A percentile compares a stretch with the other conserved stretches of the same genome.
phyloP scores from a whole-genome alignment of 345 rosid species.

The Eucalyptus shirleyi region DNA sequence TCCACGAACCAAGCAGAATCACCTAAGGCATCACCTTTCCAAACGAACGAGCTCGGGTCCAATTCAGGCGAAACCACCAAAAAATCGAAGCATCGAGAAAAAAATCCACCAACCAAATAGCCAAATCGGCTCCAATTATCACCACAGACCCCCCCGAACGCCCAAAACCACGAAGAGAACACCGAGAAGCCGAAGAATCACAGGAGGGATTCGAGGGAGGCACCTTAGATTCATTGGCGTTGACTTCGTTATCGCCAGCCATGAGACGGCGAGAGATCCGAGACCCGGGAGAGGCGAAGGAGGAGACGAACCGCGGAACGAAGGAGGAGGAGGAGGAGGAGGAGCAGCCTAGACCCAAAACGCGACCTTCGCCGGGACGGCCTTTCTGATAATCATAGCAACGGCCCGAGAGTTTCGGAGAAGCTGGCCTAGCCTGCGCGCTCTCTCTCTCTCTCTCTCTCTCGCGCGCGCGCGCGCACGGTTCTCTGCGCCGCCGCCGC shows the following conservation, averaged over 20 bases:
- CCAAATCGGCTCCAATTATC: neutral
- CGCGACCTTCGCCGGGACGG: neutral
- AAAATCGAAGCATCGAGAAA: neutral
- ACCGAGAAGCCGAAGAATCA: neutral
- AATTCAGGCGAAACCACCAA: neutral
- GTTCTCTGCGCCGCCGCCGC: neutral
- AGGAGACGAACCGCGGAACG: neutral
- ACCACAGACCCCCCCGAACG: neutral
- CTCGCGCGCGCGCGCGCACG: neutral
- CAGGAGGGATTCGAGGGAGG: neutral
- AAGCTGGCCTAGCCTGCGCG: neutral
- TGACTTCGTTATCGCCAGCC: constrained; percentile 89
- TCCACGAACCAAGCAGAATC: neutral
- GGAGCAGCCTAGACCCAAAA: neutral
- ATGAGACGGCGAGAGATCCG: constrained; percentile 4
- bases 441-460: neutral
- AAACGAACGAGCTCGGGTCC: neutral
- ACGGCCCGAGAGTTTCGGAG: neutral
- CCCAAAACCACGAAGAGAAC: neutral
- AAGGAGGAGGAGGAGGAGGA: neutral
- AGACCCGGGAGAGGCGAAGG: neutral
- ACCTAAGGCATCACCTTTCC: neutral
- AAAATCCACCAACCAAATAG: neutral
- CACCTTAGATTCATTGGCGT: constrained; percentile 94
- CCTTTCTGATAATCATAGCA: neutral